These are phyloP conservation scores for Pseudocercospora pini-densiflorae DNA, from an alignment of 2,329 filamentous ascomycete genomes.

Conservation along the genomic window DNA sequence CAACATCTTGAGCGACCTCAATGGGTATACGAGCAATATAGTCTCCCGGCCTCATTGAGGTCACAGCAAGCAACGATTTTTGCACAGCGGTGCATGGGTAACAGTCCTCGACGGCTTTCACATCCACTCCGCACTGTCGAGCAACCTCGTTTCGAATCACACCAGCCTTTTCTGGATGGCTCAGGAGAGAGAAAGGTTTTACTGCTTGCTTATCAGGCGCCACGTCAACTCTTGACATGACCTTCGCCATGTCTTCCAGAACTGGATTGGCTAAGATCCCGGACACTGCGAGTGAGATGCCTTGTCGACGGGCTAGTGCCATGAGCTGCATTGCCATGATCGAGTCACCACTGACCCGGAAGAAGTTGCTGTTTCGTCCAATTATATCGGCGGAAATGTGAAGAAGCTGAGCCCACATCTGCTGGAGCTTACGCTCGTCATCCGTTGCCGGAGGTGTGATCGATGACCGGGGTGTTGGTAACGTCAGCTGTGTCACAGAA, in stretches of 20 bases:
- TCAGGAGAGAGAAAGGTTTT: conserved; percentile 6
- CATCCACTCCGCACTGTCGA: conserved; percentile 1
- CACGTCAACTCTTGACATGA: background rate
- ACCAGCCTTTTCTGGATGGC: background rate
- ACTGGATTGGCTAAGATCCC: conserved; percentile 9
- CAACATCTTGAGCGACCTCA: conserved; percentile 32
- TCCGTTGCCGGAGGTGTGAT: conserved; percentile 2
- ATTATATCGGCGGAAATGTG: conserved; percentile 4
- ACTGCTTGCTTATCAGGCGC: background rate
- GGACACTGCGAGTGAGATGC: conserved; percentile 10
- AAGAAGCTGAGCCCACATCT: conserved; percentile 14
- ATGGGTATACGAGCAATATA: conserved; percentile 53
- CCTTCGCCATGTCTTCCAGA: conserved; percentile 12
- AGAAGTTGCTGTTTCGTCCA: conserved; percentile 42
- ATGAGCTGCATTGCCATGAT: conserved; percentile 33
- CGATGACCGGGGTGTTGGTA: background rate
- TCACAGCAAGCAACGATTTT: conserved; percentile 55
- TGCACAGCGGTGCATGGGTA: conserved; percentile 46
- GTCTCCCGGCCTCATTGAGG: conserved; percentile 55
- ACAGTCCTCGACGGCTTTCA: conserved; percentile 50
- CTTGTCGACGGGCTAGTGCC: conserved; percentile 12
- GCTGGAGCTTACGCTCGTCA: conserved; percentile 7
- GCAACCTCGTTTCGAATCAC: conserved; percentile 4
- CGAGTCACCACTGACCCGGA: conserved; percentile 53
- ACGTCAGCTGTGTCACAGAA: background rate